These are phyloP conservation scores for Amanita pseudoporphyria DNA, from an alignment of 768 basidiomycete species.

Conservation along the genomic window DNA sequence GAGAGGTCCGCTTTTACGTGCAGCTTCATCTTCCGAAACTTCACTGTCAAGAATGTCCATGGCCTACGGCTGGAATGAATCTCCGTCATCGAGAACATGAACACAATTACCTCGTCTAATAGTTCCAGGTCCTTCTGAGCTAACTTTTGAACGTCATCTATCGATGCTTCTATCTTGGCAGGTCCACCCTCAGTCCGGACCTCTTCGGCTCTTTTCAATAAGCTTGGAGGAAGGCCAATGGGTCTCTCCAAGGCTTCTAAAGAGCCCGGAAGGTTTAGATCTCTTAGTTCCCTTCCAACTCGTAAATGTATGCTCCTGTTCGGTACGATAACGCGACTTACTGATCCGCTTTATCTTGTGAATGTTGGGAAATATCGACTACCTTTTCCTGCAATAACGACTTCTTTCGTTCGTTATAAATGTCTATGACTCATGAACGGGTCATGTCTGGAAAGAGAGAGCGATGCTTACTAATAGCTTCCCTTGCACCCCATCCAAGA, in stretches of 20 bases:
- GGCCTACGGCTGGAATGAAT: slow-evolving; percentile 37
- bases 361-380: slow-evolving; percentile 43
- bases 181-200: slow-evolving; percentile 74
- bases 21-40: slow-evolving; percentile 73
- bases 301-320: background rate
- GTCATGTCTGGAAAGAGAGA: background rate
- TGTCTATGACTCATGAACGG: slow-evolving; percentile 34
- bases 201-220: slow-evolving; percentile 80
- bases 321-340: slow-evolving; percentile 22
- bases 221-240: slow-evolving; percentile 79
- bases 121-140: slow-evolving; percentile 49
- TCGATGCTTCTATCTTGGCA: slow-evolving; percentile 53
- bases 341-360: slow-evolving; percentile 56
- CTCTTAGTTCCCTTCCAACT: slow-evolving; percentile 46
- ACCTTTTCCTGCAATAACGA: slow-evolving; percentile 64
- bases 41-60: slow-evolving; percentile 89
- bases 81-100: background rate
- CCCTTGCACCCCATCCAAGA: slow-evolving; percentile 77
- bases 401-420: slow-evolving; percentile 78
- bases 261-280: slow-evolving; percentile 72
- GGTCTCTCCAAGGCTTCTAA: slow-evolving; percentile 84
- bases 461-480: slow-evolving; percentile 67
- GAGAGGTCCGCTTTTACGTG: slow-evolving; percentile 39
- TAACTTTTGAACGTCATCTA: slow-evolving; percentile 66
- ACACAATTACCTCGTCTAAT: slow-evolving; percentile 58